Percentiles rank a stretch among this genome's conserved stretches.
Evolutionary conservation across 768 basidiomycete species (phyloP).

Genomic region (Tephrocybe sp.): DNA sequence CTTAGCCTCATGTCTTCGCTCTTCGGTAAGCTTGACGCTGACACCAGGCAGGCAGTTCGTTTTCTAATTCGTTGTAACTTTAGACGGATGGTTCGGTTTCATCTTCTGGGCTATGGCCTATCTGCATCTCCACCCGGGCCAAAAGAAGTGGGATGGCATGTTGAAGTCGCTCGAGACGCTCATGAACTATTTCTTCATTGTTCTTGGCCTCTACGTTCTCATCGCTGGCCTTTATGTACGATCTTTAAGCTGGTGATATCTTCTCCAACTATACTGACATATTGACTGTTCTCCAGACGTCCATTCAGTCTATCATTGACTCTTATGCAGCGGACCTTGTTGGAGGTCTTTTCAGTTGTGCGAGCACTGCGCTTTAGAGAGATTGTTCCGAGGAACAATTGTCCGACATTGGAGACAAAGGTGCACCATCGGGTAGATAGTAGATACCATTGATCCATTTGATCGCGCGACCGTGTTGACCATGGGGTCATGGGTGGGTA

Average conservation of each 20-base stretch:
- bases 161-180: conserved; percentile 33
- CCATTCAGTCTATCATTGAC: conserved; percentile 36
- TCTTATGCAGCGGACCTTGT: conserved; percentile 29
- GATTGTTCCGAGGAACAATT: too few species aligned
- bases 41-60: not conserved
- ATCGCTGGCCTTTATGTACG: conserved; percentile 41
- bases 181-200: conserved; percentile 36
- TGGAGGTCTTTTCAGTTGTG: conserved; percentile 33
- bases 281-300: conserved; percentile 22
- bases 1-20: conserved; percentile 40
- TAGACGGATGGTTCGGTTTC: conserved; percentile 38
- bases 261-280: not conserved
- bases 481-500: too few species aligned
- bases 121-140: conserved; percentile 34
- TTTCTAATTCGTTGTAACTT: not conserved
- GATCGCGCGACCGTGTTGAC: too few species aligned
- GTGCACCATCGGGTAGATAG: too few species aligned
- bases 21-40: conserved; percentile 30
- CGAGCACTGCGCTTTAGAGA: conserved; percentile 30
- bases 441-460: too few species aligned
- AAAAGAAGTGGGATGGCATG: conserved; percentile 31
- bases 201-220: conserved; percentile 37
- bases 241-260: not conserved
- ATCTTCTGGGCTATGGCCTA: conserved; percentile 49
- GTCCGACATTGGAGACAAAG: too few species aligned